Conservation (phyloP, 106 monocot species). For the Chionographis japonica region DNA sequence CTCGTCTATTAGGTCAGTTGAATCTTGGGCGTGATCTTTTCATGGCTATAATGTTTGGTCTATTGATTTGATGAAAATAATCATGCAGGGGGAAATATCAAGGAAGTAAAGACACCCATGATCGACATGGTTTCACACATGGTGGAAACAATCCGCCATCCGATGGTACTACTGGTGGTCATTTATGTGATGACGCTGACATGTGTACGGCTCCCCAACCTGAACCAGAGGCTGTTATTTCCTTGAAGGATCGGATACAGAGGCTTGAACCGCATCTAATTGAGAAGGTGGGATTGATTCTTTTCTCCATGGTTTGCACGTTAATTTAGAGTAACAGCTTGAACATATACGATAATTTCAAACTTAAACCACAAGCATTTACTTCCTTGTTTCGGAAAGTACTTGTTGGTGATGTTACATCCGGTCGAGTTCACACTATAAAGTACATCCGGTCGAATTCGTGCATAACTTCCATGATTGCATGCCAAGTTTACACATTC, state of each 20-base stretch:
- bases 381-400: too few relatives aligned
- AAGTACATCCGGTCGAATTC: too few relatives aligned
- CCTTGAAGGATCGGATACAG: slow-evolving; percentile 23
- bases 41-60: too few relatives aligned
- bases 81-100: slow-evolving; percentile 49
- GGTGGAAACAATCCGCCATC: slow-evolving; percentile 16
- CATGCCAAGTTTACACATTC: too few relatives aligned
- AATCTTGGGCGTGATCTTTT: neutral
- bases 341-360: too few relatives aligned
- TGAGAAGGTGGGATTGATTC: slow-evolving; percentile 24
- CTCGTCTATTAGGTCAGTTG: slow-evolving; percentile 44
- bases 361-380: too few relatives aligned
- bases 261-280: slow-evolving; percentile 13
- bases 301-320: neutral
- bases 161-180: slow-evolving; percentile 16
- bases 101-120: slow-evolving; percentile 22
- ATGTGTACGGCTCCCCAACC: slow-evolving; percentile 9
- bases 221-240: slow-evolving; percentile 22
- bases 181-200: slow-evolving; percentile 10
- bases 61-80: slow-evolving; percentile 1
- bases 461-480: too few relatives aligned
- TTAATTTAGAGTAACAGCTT: too few relatives aligned
- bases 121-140: slow-evolving; percentile 6
- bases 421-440: too few relatives aligned
- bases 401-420: too few relatives aligned